Evolutionary conservation across 495 filamentous ascomycete species (phyloP), one percentile per base, ranked within the genome.

Genomic region (Xylaria scruposa): DNA sequence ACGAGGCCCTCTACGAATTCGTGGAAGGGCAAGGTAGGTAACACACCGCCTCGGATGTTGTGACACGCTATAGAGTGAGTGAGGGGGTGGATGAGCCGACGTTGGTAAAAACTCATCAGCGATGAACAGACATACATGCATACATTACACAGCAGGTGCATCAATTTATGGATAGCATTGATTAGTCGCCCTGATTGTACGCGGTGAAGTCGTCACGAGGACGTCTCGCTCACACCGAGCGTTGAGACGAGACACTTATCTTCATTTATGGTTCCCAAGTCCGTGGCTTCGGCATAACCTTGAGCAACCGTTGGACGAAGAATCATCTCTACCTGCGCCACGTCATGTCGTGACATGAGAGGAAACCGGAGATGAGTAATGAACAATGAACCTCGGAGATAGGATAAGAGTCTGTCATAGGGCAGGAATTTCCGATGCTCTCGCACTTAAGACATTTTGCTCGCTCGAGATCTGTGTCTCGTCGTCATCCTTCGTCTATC

Each of bases 261-360:
- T 15, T 63, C 60, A 12, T 15, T 44, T 42, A 21, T 2, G 65
- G 65, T 56, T 79, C 74, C 77, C 77, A 72, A 67, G 70, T 49
- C 77, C 77, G 70, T 79, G 77, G 77, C 67, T 74, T 72, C 67
- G 77, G 77, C 75, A 70, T 68, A 68, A 72, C 70, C 62, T 59
- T 75, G 75, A 70, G 66, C 68, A 67, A 74, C 73, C 77, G 75
- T 79, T 75, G 63, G 72, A 77, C 77, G 74, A 71, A 66, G 51
- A 42, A 38, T 46, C 13, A 33, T 26, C 36, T 40, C 9, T 46
- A 60, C 69, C 53, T 74, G 51, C 60, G 58, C 31, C 36, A 67
- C 59, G 38, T 42, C 47, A 62, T 62, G 56, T 69, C 63, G 68
- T 65, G 46, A 64, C 61, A 59, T 53, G 49, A 64, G 46, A 59